Conservation (phyloP, 1,284 basidiomycete genomes). For the Sanghuangporus sanghuang region DNA sequence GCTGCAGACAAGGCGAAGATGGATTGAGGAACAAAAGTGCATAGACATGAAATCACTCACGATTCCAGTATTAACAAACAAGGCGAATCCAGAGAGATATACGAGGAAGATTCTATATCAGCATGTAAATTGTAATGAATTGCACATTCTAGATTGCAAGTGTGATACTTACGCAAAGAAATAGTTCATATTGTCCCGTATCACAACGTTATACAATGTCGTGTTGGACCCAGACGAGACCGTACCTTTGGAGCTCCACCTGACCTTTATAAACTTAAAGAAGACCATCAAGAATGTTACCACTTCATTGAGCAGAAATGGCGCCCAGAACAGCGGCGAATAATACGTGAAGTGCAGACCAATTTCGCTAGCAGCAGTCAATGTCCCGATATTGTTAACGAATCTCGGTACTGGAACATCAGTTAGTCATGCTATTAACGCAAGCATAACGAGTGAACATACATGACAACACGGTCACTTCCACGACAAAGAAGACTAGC, state of each 20-base stretch:
- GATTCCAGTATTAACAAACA: background rate
- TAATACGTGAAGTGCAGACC: background rate
- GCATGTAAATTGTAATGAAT: background rate
- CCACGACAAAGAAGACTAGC: background rate
- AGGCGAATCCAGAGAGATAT: background rate
- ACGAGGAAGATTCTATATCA: conserved; percentile 1
- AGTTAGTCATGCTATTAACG: too few relatives aligned
- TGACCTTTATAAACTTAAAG: background rate
- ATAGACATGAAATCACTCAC: background rate
- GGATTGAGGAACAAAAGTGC: background rate
- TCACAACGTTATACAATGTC: background rate
- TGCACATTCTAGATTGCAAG: background rate
- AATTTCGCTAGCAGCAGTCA: too few relatives aligned
- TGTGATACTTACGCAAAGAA: background rate
- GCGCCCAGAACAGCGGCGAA: background rate
- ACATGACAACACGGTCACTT: background rate
- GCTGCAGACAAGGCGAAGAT: too few relatives aligned
- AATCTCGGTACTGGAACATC: too few relatives aligned
- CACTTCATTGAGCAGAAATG: background rate
- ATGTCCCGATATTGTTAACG: too few relatives aligned
- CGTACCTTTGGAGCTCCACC: background rate
- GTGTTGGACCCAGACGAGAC: background rate
- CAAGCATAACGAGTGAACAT: background rate
- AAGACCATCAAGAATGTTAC: conserved; percentile 1
- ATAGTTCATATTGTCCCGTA: conserved; percentile 1